Evolutionary conservation across 768 basidiomycete genomes (phyloP), one percentile per base, ranked within the genome.

Genomic region (Vararia minispora): DNA sequence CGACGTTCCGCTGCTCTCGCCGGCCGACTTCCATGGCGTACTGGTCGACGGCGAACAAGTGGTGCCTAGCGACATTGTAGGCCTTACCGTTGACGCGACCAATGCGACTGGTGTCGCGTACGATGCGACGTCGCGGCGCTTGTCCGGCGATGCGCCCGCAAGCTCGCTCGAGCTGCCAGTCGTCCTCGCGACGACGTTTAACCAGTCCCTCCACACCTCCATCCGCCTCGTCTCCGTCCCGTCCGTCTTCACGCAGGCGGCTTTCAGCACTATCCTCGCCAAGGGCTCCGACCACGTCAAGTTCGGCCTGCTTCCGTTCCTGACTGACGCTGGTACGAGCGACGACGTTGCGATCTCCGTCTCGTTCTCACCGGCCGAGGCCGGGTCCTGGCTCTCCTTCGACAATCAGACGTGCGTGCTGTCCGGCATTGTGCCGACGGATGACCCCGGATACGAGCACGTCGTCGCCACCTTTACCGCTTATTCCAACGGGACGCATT

Each of bases 191-290:
- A 71, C 83, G 2, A 55, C 63, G 13, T 77, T 80, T 57, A 79
- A 84, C 50, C 80, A 89, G 55, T 69, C 72, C 0, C 48, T 87
- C 42, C 58, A 65, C 14, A 76, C 79, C 14, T 76, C 66, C 45
- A 63, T 92, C 24, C 63, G 72, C 2, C 51, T 97, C 44, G 71
- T 71, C 20, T 55, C 86, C 16, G 74, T 80, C 7, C 69, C 79
- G 3, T 82, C 87, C 3, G 84, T 74, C 55, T 94, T 95, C 61
- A 61, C 69, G 9, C 45, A 62, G 16, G 61, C 73, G 16, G 58
- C 62, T 23, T 58, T 88, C 30, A 73, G 81, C 13, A 64, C 75
- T 16, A 59, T 81, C 34, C 59, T 71, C 33, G 69, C 66, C 27
- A 61, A 65, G 18, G 72, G 71, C 11, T 74, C 73, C 7, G 56